Evolutionary conservation across 2,329 filamentous ascomycete species (phyloP), one percentile per base, ranked within the genome.

Genomic region (Talaromyces sp.): DNA sequence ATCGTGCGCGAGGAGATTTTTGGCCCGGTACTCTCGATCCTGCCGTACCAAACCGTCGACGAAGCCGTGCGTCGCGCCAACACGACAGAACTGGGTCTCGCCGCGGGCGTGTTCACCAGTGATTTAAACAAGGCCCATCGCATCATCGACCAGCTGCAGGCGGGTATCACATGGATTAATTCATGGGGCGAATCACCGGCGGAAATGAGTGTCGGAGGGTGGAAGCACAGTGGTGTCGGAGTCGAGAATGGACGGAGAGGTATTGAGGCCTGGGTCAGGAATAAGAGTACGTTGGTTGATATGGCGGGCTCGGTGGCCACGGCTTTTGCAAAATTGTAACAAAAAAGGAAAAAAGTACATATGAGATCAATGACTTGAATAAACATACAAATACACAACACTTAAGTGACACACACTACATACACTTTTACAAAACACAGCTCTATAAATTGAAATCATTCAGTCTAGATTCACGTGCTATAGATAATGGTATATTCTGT

Each of bases 171-270:
- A 1, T 96, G 92, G 92, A 83, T 96, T 58, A 96, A 96, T 74
- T 92, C 90, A 0, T 96, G 92, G 92, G 92, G 92, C n/a, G 92
- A 96, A 79, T 89, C 85, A 56, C 92, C 92, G 0, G 91, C 92
- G 0, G 92, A 96, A 80, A 96, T 96, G 92, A 89, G 89, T 2
- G 92, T 96, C 0, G 92, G 92, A 9, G 92, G 92, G 0, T 96
- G 92, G 92, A 96, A 96, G 81, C 84, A 90, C 82, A 96, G 91
- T 72, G 92, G 92, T 36, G 78, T 96, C 9, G 92, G 92, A 0
- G 87, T 96, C 1, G 92, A 96, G 81, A 96, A 96, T 74, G 92
- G 92, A 3, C 82, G 87, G 62, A 86, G 84, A 69, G 92, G 92
- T 0, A 82, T 96, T 59, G 88, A 90, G 75, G 89, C 90, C 3